Percentiles rank a stretch among this genome's conserved stretches.
These are phyloP conservation scores for Suhomyces wounanorum DNA, from an alignment of 1,139 yeast genomes.

Conservation along the genomic window DNA sequence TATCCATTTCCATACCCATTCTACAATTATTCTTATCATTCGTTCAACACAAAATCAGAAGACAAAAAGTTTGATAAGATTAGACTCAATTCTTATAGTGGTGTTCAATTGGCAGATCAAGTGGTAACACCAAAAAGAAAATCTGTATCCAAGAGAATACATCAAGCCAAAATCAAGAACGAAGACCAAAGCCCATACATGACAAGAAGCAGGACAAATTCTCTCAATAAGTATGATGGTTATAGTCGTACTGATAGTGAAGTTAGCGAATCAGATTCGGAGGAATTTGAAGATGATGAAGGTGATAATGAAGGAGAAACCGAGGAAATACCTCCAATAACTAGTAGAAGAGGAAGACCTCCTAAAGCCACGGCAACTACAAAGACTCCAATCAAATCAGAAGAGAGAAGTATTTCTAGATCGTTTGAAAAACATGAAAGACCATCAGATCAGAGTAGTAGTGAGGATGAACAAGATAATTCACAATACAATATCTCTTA, in stretches of 20 bases:
- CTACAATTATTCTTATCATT: conserved; percentile 48
- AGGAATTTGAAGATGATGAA: conserved; percentile 13
- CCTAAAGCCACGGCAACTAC: not conserved
- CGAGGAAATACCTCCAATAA: not conserved
- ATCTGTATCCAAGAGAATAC: not conserved
- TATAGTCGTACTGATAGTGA: conserved; percentile 9
- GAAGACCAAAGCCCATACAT: not conserved
- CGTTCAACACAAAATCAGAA: conserved; percentile 33
- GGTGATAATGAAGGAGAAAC: conserved; percentile 2
- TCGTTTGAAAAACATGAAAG: conserved; percentile 14
- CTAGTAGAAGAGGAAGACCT: not conserved
- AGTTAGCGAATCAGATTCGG: conserved; percentile 5
- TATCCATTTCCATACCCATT: conserved; percentile 52
- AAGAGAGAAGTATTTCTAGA: not conserved
- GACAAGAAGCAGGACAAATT: conserved; percentile 6
- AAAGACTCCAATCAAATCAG: not conserved
- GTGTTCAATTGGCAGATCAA: conserved; percentile 30
- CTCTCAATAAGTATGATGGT: not conserved
- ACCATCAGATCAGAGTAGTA: conserved; percentile 20
- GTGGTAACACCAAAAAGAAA: conserved; percentile 3
- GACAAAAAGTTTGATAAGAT: conserved; percentile 31
- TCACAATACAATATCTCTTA: not conserved
- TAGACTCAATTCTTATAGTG: conserved; percentile 39
- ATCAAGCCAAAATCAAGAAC: not conserved
- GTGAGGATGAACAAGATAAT: conserved; percentile 16